Evolutionary conservation across 306 rosid genomes (phyloP), one percentile per base, ranked within the genome.

Genomic region (Luffa acutangula): DNA sequence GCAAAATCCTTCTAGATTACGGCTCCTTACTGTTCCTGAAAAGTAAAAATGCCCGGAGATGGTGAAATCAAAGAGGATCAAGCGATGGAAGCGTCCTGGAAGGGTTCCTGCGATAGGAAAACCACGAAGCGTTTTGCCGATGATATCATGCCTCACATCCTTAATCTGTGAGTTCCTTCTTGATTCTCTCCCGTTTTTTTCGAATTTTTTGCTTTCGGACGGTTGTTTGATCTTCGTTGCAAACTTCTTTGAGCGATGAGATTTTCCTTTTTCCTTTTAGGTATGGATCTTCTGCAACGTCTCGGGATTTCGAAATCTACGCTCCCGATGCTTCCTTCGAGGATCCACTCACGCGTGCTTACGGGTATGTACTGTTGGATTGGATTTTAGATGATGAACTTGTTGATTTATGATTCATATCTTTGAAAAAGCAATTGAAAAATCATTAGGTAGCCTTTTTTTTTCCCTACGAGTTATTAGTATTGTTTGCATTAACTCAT

Each of bases 291-390:
- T 12, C 75, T 79, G 96, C 96, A 14, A 88, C 96, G 3, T 80
- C 93, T 80, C 81, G 33, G 1, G 97, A 94, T 85, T 92, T 92
- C 57, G 90, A 94, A 83, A 89, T 94, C 75, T 90, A 92, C 77
- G 85, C 89, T 33, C 81, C 85, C 1, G 5, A 89, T 86, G 97
- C 97, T 71, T 85, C 98, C 31, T 92, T 90, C 49, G 98, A 94
- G 87, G 97, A 94, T 74, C 98, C 98, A 34, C 87, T 92, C 45
- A 92, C 92, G 92, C 33, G 83, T 17, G 97, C 98, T 1, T 83
- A 57, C 6, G 98, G 98, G 97, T 91, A 81, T 48, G 83, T 31
- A 34, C 77, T 82, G 31, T 4, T 20, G 20, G 46, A 39, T 39
- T 42, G 8, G 36, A 13, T 82, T 66, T 45, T 70, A 77, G 51